Conservation (phyloP, 1,284 basidiomycete genomes). For the Melampsora medusae region DNA sequence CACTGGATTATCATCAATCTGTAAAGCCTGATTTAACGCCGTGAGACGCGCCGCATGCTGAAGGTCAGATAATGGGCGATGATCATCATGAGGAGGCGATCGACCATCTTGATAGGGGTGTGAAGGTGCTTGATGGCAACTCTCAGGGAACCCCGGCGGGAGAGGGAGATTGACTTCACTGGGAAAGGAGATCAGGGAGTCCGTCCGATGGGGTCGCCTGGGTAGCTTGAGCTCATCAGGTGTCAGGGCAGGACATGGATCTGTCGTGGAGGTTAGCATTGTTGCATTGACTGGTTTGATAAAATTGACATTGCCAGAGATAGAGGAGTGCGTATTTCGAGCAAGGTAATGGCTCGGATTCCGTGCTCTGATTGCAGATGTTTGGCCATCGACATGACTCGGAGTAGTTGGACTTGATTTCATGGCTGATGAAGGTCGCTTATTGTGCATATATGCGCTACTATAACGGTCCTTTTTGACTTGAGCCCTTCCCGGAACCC, state of each 20-base stretch:
- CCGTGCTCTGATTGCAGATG: neutral
- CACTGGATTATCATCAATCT: slow-evolving; percentile 1
- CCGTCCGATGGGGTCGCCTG: neutral
- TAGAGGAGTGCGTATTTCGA: neutral
- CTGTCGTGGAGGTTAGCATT: neutral
- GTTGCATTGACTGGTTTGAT: neutral
- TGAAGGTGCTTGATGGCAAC: neutral
- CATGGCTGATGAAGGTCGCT: neutral
- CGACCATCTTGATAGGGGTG: neutral
- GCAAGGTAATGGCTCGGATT: neutral
- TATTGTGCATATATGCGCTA: neutral
- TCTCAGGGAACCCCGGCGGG: neutral
- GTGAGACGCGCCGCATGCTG: slow-evolving; percentile 1
- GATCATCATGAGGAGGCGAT: neutral
- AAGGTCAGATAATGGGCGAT: neutral
- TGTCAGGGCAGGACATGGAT: neutral
- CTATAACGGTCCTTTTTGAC: neutral
- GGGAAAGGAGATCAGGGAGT: neutral
- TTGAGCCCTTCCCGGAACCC: neutral
- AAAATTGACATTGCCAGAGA: slow-evolving; percentile 1
- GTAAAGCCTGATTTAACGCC: neutral
- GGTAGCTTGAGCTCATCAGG: neutral
- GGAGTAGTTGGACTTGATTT: neutral
- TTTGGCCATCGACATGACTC: neutral
- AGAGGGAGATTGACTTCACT: neutral